Evolutionary conservation across 345 rosid species (phyloP).

Genomic region (Populus deltoides): DNA sequence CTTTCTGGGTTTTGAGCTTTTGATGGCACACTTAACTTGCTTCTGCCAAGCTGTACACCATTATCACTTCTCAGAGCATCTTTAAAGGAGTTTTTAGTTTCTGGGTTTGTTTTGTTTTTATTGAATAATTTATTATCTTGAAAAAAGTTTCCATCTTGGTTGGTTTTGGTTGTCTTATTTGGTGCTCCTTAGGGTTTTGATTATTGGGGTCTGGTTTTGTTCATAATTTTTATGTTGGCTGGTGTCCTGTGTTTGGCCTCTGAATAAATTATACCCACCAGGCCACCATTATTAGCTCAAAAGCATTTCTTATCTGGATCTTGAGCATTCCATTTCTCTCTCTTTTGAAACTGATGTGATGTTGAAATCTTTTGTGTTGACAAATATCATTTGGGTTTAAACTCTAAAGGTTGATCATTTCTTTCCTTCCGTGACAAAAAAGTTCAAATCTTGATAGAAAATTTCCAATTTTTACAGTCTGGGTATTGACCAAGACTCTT

Average conservation of each 20-base stretch:
- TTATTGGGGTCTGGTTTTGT: not conserved
- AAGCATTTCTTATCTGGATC: slow-evolving; percentile 16
- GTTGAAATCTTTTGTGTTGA: slow-evolving; percentile 6
- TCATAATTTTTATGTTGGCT: slow-evolving; percentile 11
- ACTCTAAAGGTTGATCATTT: slow-evolving; percentile 8
- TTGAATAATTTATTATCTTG: not conserved
- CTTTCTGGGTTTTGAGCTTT: slow-evolving; percentile 25
- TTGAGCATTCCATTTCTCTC: slow-evolving; percentile 1
- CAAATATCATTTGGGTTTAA: not conserved
- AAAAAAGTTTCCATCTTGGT: not conserved
- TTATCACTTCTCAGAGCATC: slow-evolving; percentile 18
- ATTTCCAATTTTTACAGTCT: slow-evolving; percentile 1
- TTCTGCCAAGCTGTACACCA: slow-evolving; percentile 32
- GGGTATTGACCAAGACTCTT: slow-evolving; percentile 15
- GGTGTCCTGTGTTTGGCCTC: slow-evolving; percentile 17
- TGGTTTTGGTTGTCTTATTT: not conserved
- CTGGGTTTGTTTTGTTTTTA: not conserved
- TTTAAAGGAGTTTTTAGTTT: not conserved
- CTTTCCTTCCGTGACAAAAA: not conserved
- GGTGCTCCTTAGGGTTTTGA: not conserved
- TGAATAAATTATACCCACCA: slow-evolving; percentile 3
- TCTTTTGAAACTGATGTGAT: not conserved
- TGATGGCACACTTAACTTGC: slow-evolving; percentile 4
- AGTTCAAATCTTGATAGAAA: slow-evolving; percentile 9
- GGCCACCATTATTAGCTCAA: slow-evolving; percentile 15